Conservation (phyloP, 139 green algal species). For the Coelastrella sp. region DNA sequence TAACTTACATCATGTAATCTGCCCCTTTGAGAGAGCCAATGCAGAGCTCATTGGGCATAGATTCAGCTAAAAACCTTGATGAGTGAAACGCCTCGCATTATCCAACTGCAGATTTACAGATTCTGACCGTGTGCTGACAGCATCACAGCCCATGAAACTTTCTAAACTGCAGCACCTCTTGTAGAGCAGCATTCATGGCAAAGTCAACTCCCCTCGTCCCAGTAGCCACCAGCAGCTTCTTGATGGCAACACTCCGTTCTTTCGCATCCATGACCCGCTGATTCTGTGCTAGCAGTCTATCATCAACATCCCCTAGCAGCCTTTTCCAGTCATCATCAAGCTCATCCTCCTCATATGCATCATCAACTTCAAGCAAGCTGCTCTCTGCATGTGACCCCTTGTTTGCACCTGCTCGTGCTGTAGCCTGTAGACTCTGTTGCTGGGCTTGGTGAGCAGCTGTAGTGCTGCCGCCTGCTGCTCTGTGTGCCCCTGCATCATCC, state of each 20-base stretch:
- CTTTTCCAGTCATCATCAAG: constrained; percentile 36
- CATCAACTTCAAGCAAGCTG: constrained; percentile 1
- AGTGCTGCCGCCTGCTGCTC: no score
- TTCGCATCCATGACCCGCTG: constrained; percentile 17
- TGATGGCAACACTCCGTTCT: constrained; percentile 45
- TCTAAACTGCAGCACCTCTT: constrained; percentile 45
- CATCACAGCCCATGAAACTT: constrained; percentile 26
- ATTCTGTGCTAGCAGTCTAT: constrained; percentile 6
- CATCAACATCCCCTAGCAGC: constrained; percentile 44
- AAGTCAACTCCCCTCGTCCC: constrained; percentile 37
- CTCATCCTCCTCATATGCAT: constrained; percentile 41
- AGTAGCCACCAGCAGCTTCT: constrained; percentile 44
- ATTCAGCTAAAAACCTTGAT: no score
- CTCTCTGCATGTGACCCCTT: constrained; percentile 6
- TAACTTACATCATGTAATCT: no score
- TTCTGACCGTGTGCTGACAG: neutral
- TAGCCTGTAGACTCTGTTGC: no score
- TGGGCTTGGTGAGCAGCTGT: no score
- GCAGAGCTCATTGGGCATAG: no score
- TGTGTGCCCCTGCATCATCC: no score
- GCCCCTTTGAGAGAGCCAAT: no score
- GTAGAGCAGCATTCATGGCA: constrained; percentile 27
- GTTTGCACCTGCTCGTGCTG: no score
- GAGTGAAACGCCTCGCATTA: no score
- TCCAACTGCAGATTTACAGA: no score